phyloP scores from a whole-genome alignment of 306 rosid genomes.

The Prunus salicina region DNA sequence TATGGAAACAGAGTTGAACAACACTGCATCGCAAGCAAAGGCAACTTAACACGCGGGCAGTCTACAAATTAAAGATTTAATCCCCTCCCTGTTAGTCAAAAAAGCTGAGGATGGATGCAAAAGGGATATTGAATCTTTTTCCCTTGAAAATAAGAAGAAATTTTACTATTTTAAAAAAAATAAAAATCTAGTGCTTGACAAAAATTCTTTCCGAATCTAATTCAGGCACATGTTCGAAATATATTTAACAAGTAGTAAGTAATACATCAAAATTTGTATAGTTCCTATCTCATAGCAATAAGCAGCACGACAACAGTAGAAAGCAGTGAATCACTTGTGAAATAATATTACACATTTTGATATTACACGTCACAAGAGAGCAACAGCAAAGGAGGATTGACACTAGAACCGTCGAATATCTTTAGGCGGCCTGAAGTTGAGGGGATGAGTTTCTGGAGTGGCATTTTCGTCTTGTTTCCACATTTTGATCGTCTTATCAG shows the following conservation, averaged over 20 bases:
- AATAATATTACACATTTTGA: background rate
- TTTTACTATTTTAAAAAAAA: background rate
- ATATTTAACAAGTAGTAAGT: background rate
- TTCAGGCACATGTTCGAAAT: background rate
- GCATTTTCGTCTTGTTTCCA: slow-evolving; percentile 97
- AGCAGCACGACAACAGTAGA: too few species aligned
- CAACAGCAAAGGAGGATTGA: background rate
- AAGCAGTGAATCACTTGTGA: background rate
- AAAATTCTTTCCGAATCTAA: background rate
- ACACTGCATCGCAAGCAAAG: background rate
- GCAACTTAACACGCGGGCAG: background rate
- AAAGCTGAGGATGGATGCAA: too few species aligned
- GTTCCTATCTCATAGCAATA: background rate
- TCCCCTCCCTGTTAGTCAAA: background rate
- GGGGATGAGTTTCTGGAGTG: slow-evolving; percentile 89
- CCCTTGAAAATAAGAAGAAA: background rate
- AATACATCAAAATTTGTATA: background rate
- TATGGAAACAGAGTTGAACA: background rate
- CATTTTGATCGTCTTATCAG: slow-evolving; percentile 96
- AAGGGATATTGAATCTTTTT: background rate
- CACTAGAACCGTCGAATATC: slow-evolving; percentile 79
- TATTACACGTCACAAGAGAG: background rate
- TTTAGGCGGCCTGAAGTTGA: slow-evolving; percentile 86
- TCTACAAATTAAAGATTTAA: too few species aligned
- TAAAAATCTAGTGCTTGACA: background rate